Evolutionary conservation across 306 rosid genomes (phyloP).

Genomic region (Myrica gale): DNA sequence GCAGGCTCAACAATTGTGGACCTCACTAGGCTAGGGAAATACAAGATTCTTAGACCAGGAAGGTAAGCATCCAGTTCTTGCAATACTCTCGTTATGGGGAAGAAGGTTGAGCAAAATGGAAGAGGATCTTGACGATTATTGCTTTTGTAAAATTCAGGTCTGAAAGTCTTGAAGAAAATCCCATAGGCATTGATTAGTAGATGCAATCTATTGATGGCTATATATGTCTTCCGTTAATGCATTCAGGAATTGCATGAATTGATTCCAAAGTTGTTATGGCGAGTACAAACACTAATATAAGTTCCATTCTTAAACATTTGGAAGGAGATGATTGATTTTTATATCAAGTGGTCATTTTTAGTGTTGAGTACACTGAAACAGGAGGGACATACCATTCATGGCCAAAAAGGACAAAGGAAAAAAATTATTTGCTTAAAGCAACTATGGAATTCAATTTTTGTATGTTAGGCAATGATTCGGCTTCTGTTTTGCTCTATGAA

Average conservation of each 20-base stretch:
- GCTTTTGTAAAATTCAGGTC: not conserved
- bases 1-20: constrained; percentile 89
- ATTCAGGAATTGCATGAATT: not conserved
- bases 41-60: constrained; percentile 84
- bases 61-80: constrained; percentile 48
- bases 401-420: not conserved
- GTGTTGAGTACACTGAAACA: not conserved
- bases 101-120: not conserved
- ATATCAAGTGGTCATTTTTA: not conserved
- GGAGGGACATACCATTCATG: not conserved
- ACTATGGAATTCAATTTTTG: not conserved
- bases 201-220: not conserved
- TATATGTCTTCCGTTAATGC: not conserved
- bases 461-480: not conserved
- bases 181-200: constrained; percentile 1
- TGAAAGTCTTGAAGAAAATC: not conserved
- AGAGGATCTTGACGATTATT: not conserved
- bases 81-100: constrained; percentile 8
- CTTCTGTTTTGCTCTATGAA: not conserved
- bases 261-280: not conserved
- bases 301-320: not conserved
- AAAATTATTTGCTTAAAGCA: not conserved
- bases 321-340: not conserved
- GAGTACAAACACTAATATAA: not conserved
- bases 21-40: constrained; percentile 60